A percentile compares a stretch with the other conserved stretches of the same genome.
phyloP scores from a whole-genome alignment of 768 basidiomycete species.

The Phaeolepiota aurea region DNA sequence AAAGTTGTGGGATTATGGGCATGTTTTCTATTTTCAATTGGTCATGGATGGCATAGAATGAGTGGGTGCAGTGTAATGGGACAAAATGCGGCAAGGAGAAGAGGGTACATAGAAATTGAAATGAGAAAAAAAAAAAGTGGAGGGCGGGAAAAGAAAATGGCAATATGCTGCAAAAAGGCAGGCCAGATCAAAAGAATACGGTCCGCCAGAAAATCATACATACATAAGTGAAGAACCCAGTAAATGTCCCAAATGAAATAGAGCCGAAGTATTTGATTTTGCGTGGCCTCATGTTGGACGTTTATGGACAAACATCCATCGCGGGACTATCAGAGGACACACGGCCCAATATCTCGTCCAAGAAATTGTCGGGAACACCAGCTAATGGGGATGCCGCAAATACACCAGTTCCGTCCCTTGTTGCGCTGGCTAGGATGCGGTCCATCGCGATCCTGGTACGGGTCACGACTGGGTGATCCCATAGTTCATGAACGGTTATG shows the following conservation, averaged over 20 bases:
- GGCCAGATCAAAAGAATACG: neutral
- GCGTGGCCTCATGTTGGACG: constrained; percentile 13
- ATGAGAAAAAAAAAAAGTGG: neutral
- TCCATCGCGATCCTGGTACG: constrained; percentile 64
- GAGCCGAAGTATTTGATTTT: neutral
- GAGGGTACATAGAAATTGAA: too few relatives aligned
- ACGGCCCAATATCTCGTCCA: constrained; percentile 50
- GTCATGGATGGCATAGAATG: neutral
- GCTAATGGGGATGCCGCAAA: constrained; percentile 58
- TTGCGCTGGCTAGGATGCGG: constrained; percentile 25
- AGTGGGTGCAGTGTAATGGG: neutral
- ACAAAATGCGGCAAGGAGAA: neutral
- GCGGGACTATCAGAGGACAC: constrained; percentile 11
- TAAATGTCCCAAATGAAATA: constrained; percentile 1
- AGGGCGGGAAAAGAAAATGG: constrained; percentile 1
- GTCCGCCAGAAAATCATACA: neutral
- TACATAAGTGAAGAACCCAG: neutral
- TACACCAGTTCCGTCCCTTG: constrained; percentile 24
- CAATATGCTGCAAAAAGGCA: neutral
- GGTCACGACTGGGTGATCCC: constrained; percentile 52
- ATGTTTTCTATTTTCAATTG: neutral
- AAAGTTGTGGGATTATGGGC: neutral
- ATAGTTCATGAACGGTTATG: constrained; percentile 46
- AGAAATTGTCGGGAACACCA: constrained; percentile 51
- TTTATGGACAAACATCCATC: constrained; percentile 27